Conservation (phyloP, 441 rosid species). For the Adansonia grandidieri region DNA sequence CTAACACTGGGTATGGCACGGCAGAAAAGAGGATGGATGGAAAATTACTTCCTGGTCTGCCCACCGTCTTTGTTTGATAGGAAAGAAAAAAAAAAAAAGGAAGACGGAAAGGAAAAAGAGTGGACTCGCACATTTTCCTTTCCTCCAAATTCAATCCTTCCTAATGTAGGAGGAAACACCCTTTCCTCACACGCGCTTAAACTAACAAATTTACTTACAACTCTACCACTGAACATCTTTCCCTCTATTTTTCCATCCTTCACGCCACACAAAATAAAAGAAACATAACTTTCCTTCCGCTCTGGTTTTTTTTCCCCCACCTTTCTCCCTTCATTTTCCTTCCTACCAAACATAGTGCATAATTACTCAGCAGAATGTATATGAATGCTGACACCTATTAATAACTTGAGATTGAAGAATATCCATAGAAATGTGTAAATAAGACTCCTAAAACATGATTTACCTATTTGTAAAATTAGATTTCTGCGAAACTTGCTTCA, state of each 20-base stretch:
- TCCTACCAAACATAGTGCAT: background rate
- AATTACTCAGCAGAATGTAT: background rate
- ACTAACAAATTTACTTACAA: background rate
- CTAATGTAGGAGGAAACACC: too few relatives aligned
- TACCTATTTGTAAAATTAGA: slow-evolving; percentile 87
- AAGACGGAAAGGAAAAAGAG: too few relatives aligned
- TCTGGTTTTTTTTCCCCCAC: background rate
- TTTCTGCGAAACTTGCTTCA: slow-evolving; percentile 75
- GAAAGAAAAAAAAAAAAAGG: too few relatives aligned
- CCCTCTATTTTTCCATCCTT: background rate
- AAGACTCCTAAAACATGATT: background rate
- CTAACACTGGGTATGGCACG: background rate
- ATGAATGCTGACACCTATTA: background rate
- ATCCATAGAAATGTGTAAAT: background rate
- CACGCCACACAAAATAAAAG: background rate
- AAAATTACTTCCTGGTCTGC: background rate
- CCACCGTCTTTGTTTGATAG: too few relatives aligned
- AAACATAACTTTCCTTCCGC: background rate
- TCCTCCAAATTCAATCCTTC: too few relatives aligned
- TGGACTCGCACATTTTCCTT: too few relatives aligned
- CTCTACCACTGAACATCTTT: background rate
- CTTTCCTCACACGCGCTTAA: background rate
- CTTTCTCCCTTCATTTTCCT: slow-evolving; percentile 5
- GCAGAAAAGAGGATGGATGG: background rate
- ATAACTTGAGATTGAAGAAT: background rate